Base-by-base conservation (phyloP, 768 basidiomycete species). In the Obba rivulosa region DNA sequence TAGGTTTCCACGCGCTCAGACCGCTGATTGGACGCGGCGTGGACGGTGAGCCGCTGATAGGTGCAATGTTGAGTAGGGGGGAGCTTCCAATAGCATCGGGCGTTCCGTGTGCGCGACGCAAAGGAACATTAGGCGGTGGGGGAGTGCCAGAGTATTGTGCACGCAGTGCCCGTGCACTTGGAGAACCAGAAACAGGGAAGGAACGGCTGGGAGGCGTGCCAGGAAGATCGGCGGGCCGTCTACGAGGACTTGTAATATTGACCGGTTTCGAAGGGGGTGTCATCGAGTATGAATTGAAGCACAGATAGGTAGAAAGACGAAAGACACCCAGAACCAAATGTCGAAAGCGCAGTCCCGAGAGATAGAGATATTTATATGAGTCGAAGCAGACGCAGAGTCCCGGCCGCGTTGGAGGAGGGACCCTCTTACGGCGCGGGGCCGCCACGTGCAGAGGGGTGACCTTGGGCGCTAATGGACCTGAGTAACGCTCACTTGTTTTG, bases 131-230 rank as follows among this genome's bases (percentile, higher is more conserved):
- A 23, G 75, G 69, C 7, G 67, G 62, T 2, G 75, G 74, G 21
- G 76, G 72, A 64, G 82, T 77, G 14, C 77, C 79, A 5, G 78
- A 59, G 56, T 83, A 87, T 49, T 79, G 79, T 17, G 82, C 80
- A 2, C 85, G 78, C n/a, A 87, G 67, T 13, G 72, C 69, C 28
- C 79, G 76, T 49, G 85, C 65, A 57, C 83, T 80, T 7, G 87
- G 83, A 17, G 86, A 85, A 38, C 81, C 81, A 13, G 64, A 65
- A 24, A 70, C 56, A 1, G 74, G 71, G 50, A 56, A 46, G 39
- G 54, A 41, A 39, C 44, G 24, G 20, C 17, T 35, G 8, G 54
- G 44, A 18, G 57, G 53, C 4, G 54, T 55, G 24, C 54, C 43
- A 21, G 41, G 40, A 22, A 46, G 40, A 2, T 34, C 41, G 14